Evolutionary conservation across 305 asterid species (phyloP).

Genomic region (Petunia hybrid): DNA sequence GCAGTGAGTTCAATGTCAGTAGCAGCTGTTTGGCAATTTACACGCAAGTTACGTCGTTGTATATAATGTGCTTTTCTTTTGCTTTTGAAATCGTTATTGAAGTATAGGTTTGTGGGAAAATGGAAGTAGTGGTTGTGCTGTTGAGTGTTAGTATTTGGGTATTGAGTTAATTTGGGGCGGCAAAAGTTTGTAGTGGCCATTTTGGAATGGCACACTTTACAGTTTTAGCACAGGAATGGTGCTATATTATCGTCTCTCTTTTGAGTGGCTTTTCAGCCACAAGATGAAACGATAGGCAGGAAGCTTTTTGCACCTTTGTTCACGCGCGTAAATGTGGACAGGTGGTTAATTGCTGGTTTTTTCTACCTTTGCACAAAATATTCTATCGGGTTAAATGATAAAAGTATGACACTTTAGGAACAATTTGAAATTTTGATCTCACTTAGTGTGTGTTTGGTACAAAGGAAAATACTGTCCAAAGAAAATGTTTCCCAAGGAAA

Average conservation of each 20-base stretch:
- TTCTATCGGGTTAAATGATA: no score
- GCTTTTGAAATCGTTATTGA: constrained; percentile 34
- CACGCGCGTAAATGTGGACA: no score
- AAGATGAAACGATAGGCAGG: constrained; percentile 17
- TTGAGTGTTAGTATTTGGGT: constrained; percentile 28
- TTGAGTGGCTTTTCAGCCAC: constrained; percentile 8
- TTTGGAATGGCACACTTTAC: background rate
- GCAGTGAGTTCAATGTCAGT: constrained; percentile 55
- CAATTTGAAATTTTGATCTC: no score
- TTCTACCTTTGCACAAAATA: no score
- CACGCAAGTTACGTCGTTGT: constrained; percentile 39
- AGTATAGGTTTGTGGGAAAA: constrained; percentile 33
- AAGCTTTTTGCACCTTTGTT: background rate
- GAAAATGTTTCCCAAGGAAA: no score
- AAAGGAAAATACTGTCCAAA: no score
- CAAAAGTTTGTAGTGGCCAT: constrained; percentile 46
- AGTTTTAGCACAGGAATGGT: background rate
- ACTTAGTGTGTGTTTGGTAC: no score
- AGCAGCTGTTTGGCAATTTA: constrained; percentile 54
- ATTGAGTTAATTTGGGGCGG: constrained; percentile 40
- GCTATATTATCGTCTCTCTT: background rate
- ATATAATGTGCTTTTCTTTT: constrained; percentile 32
- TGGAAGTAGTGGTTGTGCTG: constrained; percentile 27
- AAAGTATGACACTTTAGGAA: no score
- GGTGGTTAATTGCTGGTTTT: background rate